A percentile compares a stretch with the other conserved stretches of the same genome.
These are phyloP conservation scores for Dryas integrifolia DNA, from an alignment of 331 rosid genomes.

Conservation along the genomic window DNA sequence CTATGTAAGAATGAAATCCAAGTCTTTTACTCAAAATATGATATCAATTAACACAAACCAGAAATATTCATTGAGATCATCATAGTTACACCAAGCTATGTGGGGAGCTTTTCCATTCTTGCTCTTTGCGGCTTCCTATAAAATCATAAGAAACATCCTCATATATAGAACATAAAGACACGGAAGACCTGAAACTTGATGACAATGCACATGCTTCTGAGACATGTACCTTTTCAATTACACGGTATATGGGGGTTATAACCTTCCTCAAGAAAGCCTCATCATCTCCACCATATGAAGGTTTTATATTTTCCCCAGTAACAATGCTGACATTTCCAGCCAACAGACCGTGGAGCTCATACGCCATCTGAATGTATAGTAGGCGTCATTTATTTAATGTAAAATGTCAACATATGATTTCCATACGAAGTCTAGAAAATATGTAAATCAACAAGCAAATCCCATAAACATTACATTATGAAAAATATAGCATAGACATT, in stretches of 20 bases:
- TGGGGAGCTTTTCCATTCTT: conserved; percentile 76
- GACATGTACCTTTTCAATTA: conserved; percentile 64
- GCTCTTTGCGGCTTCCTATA: conserved; percentile 75
- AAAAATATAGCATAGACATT: conserved; percentile 88
- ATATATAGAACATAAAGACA: conserved; percentile 27
- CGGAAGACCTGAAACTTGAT: conserved; percentile 24
- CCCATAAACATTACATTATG: conserved; percentile 56
- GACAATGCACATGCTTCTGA: conserved; percentile 16
- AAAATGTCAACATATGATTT: background rate
- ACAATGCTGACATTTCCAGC: conserved; percentile 99
- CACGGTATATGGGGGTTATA: conserved; percentile 78
- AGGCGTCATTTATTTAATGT: background rate
- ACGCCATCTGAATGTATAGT: conserved; percentile 71
- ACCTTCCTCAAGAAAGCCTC: conserved; percentile 94
- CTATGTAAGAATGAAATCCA: conserved; percentile 24
- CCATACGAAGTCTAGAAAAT: background rate
- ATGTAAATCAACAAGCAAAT: conserved; percentile 6
- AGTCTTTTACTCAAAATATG: conserved; percentile 11
- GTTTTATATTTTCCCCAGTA: conserved; percentile 97
- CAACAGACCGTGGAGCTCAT: conserved; percentile 90
- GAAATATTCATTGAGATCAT: conserved; percentile 89
- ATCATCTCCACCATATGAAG: conserved; percentile 98
- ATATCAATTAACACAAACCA: conserved; percentile 54
- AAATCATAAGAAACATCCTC: conserved; percentile 25
- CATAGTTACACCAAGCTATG: conserved; percentile 92